These are phyloP conservation scores for Calcarisporium arbuscula DNA, from an alignment of 2,329 filamentous ascomycete genomes.

Conservation along the genomic window DNA sequence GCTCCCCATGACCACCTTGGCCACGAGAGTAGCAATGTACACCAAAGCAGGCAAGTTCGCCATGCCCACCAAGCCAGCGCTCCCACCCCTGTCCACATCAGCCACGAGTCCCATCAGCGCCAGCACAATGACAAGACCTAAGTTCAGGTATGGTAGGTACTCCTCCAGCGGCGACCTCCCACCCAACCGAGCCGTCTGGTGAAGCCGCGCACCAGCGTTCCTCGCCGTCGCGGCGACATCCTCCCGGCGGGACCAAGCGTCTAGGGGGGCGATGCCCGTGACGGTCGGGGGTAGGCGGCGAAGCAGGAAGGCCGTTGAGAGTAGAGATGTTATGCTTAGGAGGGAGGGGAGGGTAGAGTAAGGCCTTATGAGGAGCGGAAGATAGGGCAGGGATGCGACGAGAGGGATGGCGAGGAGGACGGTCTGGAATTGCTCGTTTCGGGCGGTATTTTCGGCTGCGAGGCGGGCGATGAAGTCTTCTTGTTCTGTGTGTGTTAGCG, in stretches of 20 bases:
- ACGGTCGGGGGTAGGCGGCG: slow-evolving; percentile 45
- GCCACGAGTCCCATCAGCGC: slow-evolving; percentile 36
- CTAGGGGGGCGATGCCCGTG: slow-evolving; percentile 47
- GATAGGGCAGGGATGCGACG: slow-evolving; percentile 48
- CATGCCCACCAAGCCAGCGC: slow-evolving; percentile 35
- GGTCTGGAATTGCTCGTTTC: slow-evolving; percentile 52
- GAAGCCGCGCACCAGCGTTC: slow-evolving; percentile 12
- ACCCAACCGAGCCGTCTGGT: slow-evolving; percentile 6
- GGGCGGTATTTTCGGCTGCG: slow-evolving; percentile 45
- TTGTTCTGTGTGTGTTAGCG: slow-evolving; percentile 44
- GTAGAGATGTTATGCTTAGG: slow-evolving; percentile 57
- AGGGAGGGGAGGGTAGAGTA: slow-evolving; percentile 39
- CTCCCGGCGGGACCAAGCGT: slow-evolving; percentile 30
- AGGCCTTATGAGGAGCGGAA: slow-evolving; percentile 27
- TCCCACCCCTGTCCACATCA: slow-evolving; percentile 23
- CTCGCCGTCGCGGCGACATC: slow-evolving; percentile 13
- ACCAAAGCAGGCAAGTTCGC: slow-evolving; percentile 50
- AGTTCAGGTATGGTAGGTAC: slow-evolving; percentile 56
- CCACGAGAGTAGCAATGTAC: slow-evolving; percentile 53
- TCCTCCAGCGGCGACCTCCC: slow-evolving; percentile 43
- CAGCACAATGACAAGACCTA: slow-evolving; percentile 48
- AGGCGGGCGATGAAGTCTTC: slow-evolving; percentile 55
- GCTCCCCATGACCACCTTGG: slow-evolving; percentile 59
- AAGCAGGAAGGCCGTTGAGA: slow-evolving; percentile 56
- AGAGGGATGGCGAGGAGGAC: slow-evolving; percentile 56